Evolutionary conservation across 2,329 filamentous ascomycete species (phyloP), one percentile per base, ranked within the genome.

Genomic region (Diaporthe longicolla): DNA sequence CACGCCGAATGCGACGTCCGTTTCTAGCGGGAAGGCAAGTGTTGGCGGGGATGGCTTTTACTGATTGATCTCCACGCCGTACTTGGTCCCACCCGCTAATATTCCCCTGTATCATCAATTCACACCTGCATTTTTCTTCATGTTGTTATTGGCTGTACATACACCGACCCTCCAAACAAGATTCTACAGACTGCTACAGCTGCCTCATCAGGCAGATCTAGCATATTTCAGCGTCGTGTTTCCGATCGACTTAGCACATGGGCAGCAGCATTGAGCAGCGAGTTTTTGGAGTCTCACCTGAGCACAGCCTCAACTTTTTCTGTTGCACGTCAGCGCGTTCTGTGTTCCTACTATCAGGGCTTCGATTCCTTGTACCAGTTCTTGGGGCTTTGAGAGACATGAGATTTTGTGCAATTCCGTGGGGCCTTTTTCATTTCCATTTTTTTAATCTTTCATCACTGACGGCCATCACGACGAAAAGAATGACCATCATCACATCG

Each of bases 1-100:
- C 57, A 84, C 83, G n/a, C 82, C 83, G 8, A 82, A 79, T 74
- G 75, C 79, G 24, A 77, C 76, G 26, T 80, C 82, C 24, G 78
- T 77, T 7, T 73, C 77, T 11, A 79, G 80, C 45, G 79, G 78
- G 55, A 79, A 77, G 75, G 75, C 77, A 73, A 79, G 79, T 61
- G 75, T 77, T 45, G 79, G 77, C 13, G 75, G 76, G 54, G 83
- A 84, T 70, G 81, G 82, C 69, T 82, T 82, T 78, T 82, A 40
- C 13, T 83, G 54, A 40, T 40, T 83, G 61, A 65, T 32, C 26
- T 19, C 26, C 29, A 52, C 17, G 63, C 45, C 7, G 21, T 15
- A 7, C 63, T 52, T 52, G 45, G 21, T 26, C 45, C 21, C 37
- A 29, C n/a, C 45, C 45, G 32, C 45, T 40, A 37, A 26, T 21